These are phyloP conservation scores for Eucalyptus sp. DNA, from an alignment of 345 rosid genomes.

Conservation along the genomic window DNA sequence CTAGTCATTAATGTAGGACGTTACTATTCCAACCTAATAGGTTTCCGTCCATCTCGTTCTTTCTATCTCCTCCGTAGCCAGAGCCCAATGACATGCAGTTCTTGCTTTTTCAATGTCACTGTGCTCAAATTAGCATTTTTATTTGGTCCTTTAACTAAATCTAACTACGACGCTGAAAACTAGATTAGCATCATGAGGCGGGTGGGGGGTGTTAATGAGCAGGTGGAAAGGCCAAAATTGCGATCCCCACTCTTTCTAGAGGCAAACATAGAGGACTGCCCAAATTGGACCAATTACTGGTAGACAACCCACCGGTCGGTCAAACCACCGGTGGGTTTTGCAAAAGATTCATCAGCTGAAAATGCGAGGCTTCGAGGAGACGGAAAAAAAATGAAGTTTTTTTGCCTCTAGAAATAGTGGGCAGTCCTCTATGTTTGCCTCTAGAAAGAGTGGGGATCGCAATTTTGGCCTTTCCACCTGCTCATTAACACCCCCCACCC, in stretches of 20 bases:
- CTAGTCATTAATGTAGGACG: background rate
- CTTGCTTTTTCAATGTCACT: background rate
- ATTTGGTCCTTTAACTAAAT: background rate
- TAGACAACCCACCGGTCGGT: too few species aligned
- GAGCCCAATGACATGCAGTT: background rate
- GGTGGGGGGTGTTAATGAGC: too few species aligned
- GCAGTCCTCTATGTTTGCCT: background rate
- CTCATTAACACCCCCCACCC: background rate
- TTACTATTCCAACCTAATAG: background rate
- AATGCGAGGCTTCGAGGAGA: too few species aligned
- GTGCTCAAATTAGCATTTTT: background rate
- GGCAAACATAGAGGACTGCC: background rate
- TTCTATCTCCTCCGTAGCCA: background rate
- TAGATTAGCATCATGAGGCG: background rate
- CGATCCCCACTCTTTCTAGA: background rate
- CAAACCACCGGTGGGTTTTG: too few species aligned
- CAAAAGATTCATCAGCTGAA: too few species aligned
- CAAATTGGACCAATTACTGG: too few species aligned
- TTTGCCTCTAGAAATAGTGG: too few species aligned
- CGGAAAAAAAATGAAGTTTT: too few species aligned
- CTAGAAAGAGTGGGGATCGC: background rate
- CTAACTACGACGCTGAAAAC: background rate
- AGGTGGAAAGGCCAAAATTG: background rate
- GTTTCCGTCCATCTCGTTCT: background rate
- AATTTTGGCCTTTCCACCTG: background rate